These are phyloP conservation scores for Pseudogymnoascus sp. DNA, from an alignment of 2,329 filamentous ascomycete genomes.

Conservation along the genomic window DNA sequence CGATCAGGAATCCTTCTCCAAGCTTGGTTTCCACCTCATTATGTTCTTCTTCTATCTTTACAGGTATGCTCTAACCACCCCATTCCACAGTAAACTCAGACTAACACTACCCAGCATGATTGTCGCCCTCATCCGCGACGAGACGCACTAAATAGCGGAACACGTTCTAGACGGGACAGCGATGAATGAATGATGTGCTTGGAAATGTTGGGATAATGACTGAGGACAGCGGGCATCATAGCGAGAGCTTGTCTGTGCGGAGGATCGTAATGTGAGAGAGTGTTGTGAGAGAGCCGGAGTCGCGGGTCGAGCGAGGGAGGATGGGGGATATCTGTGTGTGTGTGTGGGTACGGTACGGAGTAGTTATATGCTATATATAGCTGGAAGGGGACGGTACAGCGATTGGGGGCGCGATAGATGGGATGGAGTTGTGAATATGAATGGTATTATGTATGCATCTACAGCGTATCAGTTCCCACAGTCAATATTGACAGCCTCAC, in stretches of 20 bases:
- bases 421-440: conserved; percentile 5
- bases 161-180: conserved; percentile 4
- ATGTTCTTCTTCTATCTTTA: conserved; percentile 99
- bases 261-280: neutral
- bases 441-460: conserved; percentile 8
- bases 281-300: neutral
- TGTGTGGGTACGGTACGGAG: neutral
- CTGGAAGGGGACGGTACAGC: neutral
- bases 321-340: neutral
- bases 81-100: neutral
- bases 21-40: conserved; percentile 94
- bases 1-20: conserved; percentile 88
- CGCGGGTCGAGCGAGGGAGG: neutral
- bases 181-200: conserved; percentile 1
- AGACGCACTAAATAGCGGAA: conserved; percentile 58
- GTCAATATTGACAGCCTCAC: neutral
- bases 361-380: conserved; percentile 7
- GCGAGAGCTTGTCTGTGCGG: conserved; percentile 4
- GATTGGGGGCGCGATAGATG: neutral
- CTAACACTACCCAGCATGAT: conserved; percentile 57
- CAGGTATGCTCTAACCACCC: conserved; percentile 32
- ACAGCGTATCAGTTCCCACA: neutral
- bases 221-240: conserved; percentile 4
- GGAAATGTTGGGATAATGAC: conserved; percentile 1
- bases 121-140: conserved; percentile 91